Percentiles rank a stretch among this genome's conserved stretches.
Evolutionary conservation across 2,329 filamentous ascomycete genomes (phyloP).

Genomic region (Geosmithia putterillii): DNA sequence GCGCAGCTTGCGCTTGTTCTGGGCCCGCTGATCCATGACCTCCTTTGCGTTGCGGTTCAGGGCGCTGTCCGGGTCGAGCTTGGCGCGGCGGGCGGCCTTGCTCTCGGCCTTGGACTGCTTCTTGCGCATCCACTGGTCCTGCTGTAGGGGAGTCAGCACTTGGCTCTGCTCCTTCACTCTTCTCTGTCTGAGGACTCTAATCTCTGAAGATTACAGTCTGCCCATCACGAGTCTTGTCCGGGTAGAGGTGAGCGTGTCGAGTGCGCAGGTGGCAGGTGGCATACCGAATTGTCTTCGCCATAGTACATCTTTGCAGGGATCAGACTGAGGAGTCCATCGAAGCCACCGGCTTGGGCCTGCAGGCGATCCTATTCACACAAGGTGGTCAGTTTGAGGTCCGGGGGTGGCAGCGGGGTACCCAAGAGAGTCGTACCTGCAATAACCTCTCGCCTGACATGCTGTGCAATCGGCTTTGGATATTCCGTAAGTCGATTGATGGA

Average conservation of each 20-base stretch:
- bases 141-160: neutral
- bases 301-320: conserved; percentile 90
- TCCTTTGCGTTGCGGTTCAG: conserved; percentile 76
- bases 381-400: neutral
- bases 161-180: too few species aligned
- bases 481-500: too few species aligned
- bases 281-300: conserved; percentile 70
- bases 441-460: conserved; percentile 23
- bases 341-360: conserved; percentile 55
- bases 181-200: too few species aligned
- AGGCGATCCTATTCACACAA: conserved; percentile 34
- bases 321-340: conserved; percentile 75
- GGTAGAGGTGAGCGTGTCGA: conserved; percentile 1
- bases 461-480: neutral
- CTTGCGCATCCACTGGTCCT: conserved; percentile 89
- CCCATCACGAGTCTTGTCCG: too few species aligned
- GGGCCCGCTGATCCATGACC: conserved; percentile 69
- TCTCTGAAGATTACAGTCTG: too few species aligned
- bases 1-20: conserved; percentile 68
- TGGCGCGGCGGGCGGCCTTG: conserved; percentile 69
- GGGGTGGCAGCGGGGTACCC: conserved; percentile 12
- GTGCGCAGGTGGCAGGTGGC: conserved; percentile 21
- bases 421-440: conserved; percentile 27
- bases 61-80: conserved; percentile 80
- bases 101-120: conserved; percentile 92